Evolutionary conservation across 2,329 filamentous ascomycete genomes (phyloP).

Genomic region (Aschersonia sp.): DNA sequence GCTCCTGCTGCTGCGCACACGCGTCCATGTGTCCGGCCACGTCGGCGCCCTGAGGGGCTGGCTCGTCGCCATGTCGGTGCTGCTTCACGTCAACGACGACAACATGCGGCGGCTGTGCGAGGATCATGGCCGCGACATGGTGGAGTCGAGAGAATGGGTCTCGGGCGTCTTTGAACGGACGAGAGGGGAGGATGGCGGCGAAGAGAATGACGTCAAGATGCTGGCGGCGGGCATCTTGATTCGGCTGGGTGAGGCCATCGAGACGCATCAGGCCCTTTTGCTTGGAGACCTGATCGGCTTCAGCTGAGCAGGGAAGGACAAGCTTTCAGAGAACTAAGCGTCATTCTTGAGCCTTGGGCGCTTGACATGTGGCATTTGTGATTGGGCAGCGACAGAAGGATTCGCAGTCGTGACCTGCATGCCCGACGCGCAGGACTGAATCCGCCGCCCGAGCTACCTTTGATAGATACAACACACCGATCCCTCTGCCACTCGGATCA

Average conservation of each 20-base stretch:
- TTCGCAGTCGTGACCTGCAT: too few species aligned
- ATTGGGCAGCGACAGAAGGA: too few species aligned
- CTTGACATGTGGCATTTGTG: not conserved
- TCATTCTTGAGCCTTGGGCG: not conserved
- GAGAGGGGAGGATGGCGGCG: conserved; percentile 35
- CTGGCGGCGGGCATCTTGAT: conserved; percentile 66
- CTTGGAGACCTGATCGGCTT: conserved; percentile 52
- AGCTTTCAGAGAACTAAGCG: too few species aligned
- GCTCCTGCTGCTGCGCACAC: conserved; percentile 61
- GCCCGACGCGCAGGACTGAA: too few species aligned
- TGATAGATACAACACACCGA: too few species aligned
- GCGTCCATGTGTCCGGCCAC: conserved; percentile 45
- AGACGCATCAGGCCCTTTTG: conserved; percentile 63
- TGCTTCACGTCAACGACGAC: conserved; percentile 68
- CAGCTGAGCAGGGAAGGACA: conserved; percentile 1
- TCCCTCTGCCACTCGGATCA: too few species aligned
- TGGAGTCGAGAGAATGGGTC: conserved; percentile 84
- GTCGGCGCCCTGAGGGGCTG: conserved; percentile 56
- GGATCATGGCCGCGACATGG: conserved; percentile 58
- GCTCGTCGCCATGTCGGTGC: conserved; percentile 62
- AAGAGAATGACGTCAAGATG: conserved; percentile 70
- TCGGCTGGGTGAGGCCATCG: conserved; percentile 64
- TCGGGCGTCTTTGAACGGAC: conserved; percentile 54
- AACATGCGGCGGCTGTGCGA: conserved; percentile 59
- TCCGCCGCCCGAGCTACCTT: too few species aligned